A percentile compares a stretch with the other conserved stretches of the same genome.
Conservation (phyloP, 2,329 filamentous ascomycete species). For the Xylariaceae sp. region DNA sequence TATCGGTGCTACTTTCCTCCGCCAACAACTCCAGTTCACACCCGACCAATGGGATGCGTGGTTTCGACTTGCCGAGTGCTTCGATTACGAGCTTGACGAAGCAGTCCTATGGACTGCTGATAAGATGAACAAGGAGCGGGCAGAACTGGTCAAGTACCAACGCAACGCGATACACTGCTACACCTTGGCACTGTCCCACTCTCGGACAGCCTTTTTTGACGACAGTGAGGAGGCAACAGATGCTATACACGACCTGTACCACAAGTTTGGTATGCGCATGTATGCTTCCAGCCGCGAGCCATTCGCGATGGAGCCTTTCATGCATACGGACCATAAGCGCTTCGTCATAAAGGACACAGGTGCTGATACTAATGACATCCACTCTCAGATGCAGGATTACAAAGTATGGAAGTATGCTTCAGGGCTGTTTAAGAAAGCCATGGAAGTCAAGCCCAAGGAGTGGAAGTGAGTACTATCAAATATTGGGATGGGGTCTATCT, state of each 20-base stretch:
- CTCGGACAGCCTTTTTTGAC: slow-evolving; percentile 43
- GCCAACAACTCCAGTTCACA: slow-evolving; percentile 79
- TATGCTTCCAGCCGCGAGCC: slow-evolving; percentile 62
- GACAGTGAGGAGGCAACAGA: slow-evolving; percentile 44
- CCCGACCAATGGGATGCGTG: slow-evolving; percentile 84
- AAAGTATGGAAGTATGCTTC: slow-evolving; percentile 62
- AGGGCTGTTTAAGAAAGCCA: slow-evolving; percentile 54
- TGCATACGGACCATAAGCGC: slow-evolving; percentile 54
- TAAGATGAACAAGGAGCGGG: slow-evolving; percentile 81
- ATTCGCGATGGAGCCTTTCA: slow-evolving; percentile 61
- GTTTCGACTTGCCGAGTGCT: slow-evolving; percentile 84
- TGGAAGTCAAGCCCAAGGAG: slow-evolving; percentile 51
- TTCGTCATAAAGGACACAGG: slow-evolving; percentile 54
- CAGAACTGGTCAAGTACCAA: slow-evolving; percentile 72
- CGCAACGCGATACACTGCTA: slow-evolving; percentile 81
- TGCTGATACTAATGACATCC: slow-evolving; percentile 49
- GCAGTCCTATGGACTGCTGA: slow-evolving; percentile 85
- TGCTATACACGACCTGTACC: slow-evolving; percentile 56
- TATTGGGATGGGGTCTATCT: not conserved
- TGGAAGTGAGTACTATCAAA: slow-evolving; percentile 49
- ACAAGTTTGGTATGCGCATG: slow-evolving; percentile 60
- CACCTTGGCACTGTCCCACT: slow-evolving; percentile 58
- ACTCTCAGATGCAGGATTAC: slow-evolving; percentile 57
- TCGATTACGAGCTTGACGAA: slow-evolving; percentile 85
- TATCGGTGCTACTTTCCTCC: slow-evolving; percentile 74